Evolutionary conservation across 139 green algal genomes (phyloP).

Genomic region (Coelastrella sp.): DNA sequence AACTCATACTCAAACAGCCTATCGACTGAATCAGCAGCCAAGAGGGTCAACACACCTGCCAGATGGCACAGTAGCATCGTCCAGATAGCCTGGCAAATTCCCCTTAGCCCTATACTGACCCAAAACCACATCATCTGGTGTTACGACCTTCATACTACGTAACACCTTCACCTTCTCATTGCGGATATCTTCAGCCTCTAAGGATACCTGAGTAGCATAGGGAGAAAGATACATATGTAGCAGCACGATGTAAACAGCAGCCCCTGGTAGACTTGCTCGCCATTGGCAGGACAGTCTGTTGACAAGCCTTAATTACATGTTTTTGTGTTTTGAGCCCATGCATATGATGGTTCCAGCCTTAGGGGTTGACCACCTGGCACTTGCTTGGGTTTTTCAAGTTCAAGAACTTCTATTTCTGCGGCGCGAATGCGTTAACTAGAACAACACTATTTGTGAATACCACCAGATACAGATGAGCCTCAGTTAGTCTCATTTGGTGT

Average conservation of each 20-base stretch:
- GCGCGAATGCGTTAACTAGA: too few species aligned
- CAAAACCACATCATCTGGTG: conserved; percentile 95
- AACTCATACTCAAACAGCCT: not conserved
- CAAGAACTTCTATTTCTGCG: too few species aligned
- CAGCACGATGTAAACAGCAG: not conserved
- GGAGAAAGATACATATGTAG: not conserved
- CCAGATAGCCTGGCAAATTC: conserved; percentile 90
- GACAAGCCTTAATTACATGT: too few species aligned
- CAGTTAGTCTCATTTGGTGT: too few species aligned
- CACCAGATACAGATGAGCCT: too few species aligned
- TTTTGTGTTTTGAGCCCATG: too few species aligned
- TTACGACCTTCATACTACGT: conserved; percentile 84
- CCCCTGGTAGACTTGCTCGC: too few species aligned
- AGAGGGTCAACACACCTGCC: conserved; percentile 58
- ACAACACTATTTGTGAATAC: too few species aligned
- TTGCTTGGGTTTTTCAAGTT: too few species aligned
- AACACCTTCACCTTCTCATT: conserved; percentile 99
- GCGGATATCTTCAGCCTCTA: conserved; percentile 97
- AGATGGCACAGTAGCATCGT: conserved; percentile 95
- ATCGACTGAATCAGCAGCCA: not conserved
- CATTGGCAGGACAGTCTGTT: too few species aligned
- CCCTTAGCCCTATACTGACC: conserved; percentile 91
- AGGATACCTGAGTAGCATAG: conserved; percentile 69
- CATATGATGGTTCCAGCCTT: too few species aligned
- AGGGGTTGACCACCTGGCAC: too few species aligned